Evolutionary conservation across 176 grass and related monocot species (phyloP), one percentile per base, ranked within the genome.

Genomic region (Stipa capillata): DNA sequence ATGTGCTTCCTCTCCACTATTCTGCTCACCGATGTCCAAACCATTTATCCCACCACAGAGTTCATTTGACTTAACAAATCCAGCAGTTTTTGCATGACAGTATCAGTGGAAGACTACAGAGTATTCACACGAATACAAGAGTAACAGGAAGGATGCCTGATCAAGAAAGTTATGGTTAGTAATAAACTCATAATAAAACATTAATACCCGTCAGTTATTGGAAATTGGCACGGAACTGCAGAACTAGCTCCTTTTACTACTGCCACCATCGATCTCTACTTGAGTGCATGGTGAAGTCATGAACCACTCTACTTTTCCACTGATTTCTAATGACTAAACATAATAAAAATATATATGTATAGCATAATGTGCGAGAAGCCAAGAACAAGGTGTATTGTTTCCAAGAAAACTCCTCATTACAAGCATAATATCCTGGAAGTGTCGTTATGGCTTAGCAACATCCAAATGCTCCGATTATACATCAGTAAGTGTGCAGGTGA

Each of bases 101-200:
- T 77, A 75, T 86, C 72, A 56, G 57, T 82, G 21, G 92, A 87
- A 49, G 92, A 92, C 64, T 89, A 92, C 31, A 94, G 57, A 51
- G 92, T 93, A 72, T 98, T 98, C 72, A 98, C 92, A 32, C 90
- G 89, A 68, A 98, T 87, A 76, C 87, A 98, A 84, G 85, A 98
- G 75, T 98, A 94, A 67, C 85, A 74, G 69, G 95, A 94, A 40
- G 95, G 95, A 47, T 78, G 81, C 87, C 95, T 98, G 67, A 65
- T 59, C 57, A 85, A 44, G 23, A 78, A 88, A 66, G 53, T n/a
- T 55, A 59, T 21, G 61, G 27, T 71, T 77, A 80, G 73, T n/a
- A n/a, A n/a, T n/a, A n/a, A n/a, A n/a, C n/a, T 70, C 66, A 45
- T 73, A 72, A 58, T 34, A 54, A 52, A 84, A 81, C 63, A 77